Evolutionary conservation across 179 eudicot species (phyloP).

Genomic region (Nepenthes alata): DNA sequence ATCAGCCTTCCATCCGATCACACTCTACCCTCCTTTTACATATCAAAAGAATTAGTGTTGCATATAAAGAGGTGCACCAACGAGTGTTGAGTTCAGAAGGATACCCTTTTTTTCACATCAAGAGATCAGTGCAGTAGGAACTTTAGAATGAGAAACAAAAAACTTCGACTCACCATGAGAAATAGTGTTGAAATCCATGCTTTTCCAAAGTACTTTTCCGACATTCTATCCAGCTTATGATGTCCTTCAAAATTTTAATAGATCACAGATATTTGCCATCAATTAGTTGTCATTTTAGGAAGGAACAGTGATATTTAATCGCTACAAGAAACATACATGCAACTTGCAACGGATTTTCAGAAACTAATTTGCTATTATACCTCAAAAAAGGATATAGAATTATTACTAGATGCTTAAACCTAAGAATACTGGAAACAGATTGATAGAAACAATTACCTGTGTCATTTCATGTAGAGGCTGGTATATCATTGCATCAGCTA

Average conservation of each 20-base stretch:
- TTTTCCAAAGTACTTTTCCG: slow-evolving; percentile 51
- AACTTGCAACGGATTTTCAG: too few species aligned
- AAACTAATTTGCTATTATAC: not conserved
- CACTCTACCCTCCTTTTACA: not conserved
- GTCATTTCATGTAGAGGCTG: slow-evolving; percentile 79
- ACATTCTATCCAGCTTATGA: slow-evolving; percentile 61
- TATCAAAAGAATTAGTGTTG: too few species aligned
- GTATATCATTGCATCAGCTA: slow-evolving; percentile 33
- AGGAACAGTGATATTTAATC: too few species aligned
- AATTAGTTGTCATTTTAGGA: too few species aligned
- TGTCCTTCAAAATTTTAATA: slow-evolving; percentile 28
- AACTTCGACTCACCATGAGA: slow-evolving; percentile 51
- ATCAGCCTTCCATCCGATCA: not conserved
- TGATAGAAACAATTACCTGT: slow-evolving; percentile 31
- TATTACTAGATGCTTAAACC: not conserved
- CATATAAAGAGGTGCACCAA: too few species aligned
- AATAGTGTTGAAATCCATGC: slow-evolving; percentile 69
- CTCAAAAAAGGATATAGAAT: too few species aligned
- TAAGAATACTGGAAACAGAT: not conserved
- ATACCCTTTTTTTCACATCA: too few species aligned
- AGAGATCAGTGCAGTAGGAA: too few species aligned
- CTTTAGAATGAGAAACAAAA: not conserved
- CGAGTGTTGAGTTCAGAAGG: too few species aligned
- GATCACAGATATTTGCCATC: too few species aligned
- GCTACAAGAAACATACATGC: too few species aligned